Conservation (phyloP, 1,284 basidiomycete genomes). For the Trichosporon faecale region DNA sequence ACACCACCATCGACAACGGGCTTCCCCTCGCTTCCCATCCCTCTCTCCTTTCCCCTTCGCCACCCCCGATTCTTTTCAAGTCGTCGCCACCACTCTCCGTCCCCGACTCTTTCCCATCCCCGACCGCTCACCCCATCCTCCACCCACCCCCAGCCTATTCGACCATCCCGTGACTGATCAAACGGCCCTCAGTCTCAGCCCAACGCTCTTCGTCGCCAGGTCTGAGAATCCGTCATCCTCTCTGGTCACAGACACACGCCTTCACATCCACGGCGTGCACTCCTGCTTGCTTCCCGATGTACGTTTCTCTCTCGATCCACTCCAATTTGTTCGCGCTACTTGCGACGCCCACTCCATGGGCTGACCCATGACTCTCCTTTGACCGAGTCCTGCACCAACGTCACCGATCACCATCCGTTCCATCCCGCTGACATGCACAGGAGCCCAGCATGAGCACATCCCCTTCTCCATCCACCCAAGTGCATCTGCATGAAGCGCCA, state of each 20-base stretch:
- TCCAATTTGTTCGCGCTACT: background rate
- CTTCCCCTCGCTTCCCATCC: background rate
- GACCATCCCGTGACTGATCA: background rate
- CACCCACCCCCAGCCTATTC: background rate
- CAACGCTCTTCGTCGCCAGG: background rate
- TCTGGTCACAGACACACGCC: constrained; percentile 8
- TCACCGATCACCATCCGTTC: background rate
- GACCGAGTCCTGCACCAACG: background rate
- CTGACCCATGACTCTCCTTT: background rate
- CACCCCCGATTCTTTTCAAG: background rate
- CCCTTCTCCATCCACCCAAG: constrained; percentile 14
- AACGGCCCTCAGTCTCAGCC: background rate
- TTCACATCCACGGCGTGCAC: background rate
- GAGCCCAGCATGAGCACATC: constrained; percentile 28
- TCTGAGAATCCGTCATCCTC: background rate
- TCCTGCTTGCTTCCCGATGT: constrained; percentile 1
- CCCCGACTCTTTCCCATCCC: background rate
- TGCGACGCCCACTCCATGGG: background rate
- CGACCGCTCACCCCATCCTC: background rate
- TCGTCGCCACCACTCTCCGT: background rate
- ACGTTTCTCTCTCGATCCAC: background rate
- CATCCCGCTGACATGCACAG: constrained; percentile 15
- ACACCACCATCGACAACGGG: background rate
- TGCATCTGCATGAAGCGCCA: constrained; percentile 16
- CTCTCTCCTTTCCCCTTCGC: background rate